phyloP scores from a whole-genome alignment of 2,329 filamentous ascomycete genomes.

The Penicillium paneum region DNA sequence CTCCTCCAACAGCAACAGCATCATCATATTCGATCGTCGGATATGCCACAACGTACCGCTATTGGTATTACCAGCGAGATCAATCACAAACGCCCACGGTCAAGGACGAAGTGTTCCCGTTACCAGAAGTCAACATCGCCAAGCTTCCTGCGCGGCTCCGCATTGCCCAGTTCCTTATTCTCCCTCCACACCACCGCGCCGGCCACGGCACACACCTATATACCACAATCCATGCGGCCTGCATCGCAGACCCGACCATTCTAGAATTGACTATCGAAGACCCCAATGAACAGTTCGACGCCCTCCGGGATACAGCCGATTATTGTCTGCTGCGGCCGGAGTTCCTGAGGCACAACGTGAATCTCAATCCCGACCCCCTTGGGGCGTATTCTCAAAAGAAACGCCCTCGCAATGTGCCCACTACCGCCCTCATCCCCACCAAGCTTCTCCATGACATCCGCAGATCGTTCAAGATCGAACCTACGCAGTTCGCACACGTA shows the following conservation, averaged over 20 bases:
- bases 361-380: conserved; percentile 47
- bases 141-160: conserved; percentile 73
- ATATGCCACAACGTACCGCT: conserved; percentile 86
- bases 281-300: conserved; percentile 70
- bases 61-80: conserved; percentile 58
- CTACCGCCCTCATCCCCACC: conserved; percentile 54
- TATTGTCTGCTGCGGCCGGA: conserved; percentile 54
- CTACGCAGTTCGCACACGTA: conserved; percentile 60
- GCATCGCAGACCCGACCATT: conserved; percentile 65
- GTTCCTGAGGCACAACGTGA: conserved; percentile 48
- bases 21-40: conserved; percentile 78
- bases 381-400: conserved; percentile 33
- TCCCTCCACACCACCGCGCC: conserved; percentile 79
- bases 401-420: conserved; percentile 43
- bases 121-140: conserved; percentile 48
- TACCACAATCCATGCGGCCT: conserved; percentile 69
- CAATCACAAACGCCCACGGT: conserved; percentile 39
- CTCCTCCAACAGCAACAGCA: conserved; percentile 44
- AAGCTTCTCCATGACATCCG: conserved; percentile 51
- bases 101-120: conserved; percentile 46
- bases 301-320: conserved; percentile 62
- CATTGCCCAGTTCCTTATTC: conserved; percentile 88
- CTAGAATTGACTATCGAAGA: conserved; percentile 90
- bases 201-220: conserved; percentile 81
- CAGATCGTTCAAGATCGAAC: conserved; percentile 55